Percentiles rank a stretch among this genome's conserved stretches.
Evolutionary conservation across 2,329 filamentous ascomycete genomes (phyloP).

Genomic region (Epichloe baconii): DNA sequence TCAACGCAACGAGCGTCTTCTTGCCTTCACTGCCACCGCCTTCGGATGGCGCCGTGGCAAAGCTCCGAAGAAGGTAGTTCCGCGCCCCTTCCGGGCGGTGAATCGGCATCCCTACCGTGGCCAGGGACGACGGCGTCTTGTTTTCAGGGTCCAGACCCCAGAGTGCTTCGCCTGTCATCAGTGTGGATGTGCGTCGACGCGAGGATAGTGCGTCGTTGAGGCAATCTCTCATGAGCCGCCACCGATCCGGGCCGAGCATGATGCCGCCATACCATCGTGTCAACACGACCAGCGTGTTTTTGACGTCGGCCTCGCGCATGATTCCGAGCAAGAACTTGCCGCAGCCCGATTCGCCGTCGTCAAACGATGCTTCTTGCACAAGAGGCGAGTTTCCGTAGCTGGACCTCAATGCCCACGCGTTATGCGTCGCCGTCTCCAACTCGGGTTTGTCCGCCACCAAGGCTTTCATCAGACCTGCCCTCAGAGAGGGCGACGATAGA

Average conservation of each 20-base stretch:
- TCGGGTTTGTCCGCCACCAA: constrained; percentile 35
- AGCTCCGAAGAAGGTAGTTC: constrained; percentile 45
- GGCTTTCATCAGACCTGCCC: constrained; percentile 29
- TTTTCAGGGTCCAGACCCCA: constrained; percentile 48
- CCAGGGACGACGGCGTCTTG: constrained; percentile 25
- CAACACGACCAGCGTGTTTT: constrained; percentile 43
- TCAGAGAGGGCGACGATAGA: constrained; percentile 26
- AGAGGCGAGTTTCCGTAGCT: constrained; percentile 24
- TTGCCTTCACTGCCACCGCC: constrained; percentile 22
- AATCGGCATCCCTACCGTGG: constrained; percentile 49
- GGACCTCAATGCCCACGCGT: constrained; percentile 36
- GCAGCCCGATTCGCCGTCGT: constrained; percentile 49
- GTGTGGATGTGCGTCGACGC: constrained; percentile 24
- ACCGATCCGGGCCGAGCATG: constrained; percentile 48
- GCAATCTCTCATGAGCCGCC: constrained; percentile 47
- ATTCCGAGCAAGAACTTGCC: constrained; percentile 43
- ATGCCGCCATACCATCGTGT: constrained; percentile 50
- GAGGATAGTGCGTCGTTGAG: constrained; percentile 41
- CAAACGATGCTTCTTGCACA: constrained; percentile 38
- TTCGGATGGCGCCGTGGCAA: constrained; percentile 31
- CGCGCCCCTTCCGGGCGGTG: constrained; percentile 59
- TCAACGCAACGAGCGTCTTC: constrained; percentile 35
- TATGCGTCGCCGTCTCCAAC: constrained; percentile 43
- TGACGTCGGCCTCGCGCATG: constrained; percentile 36
- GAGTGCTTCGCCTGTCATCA: constrained; percentile 36